Evolutionary conservation across 306 rosid genomes (phyloP).

Genomic region (Rubus idaeus): DNA sequence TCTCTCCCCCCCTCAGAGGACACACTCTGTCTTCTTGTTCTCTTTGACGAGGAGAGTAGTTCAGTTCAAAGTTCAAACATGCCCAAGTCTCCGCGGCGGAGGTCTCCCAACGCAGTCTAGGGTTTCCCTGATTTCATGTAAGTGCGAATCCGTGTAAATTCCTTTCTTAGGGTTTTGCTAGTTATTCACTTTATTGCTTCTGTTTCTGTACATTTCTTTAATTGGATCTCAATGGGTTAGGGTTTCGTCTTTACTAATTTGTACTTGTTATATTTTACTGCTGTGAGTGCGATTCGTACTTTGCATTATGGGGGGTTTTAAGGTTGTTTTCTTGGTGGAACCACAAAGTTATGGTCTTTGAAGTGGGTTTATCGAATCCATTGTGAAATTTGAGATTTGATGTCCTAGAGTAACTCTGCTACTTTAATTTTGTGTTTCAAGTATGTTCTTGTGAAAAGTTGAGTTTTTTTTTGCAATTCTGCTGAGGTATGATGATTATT

Average conservation of each 20-base stretch:
- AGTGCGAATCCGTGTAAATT: not conserved
- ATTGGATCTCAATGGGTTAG: constrained; percentile 1
- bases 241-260: not conserved
- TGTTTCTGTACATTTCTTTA: not conserved
- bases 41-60: not conserved
- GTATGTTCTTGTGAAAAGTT: not conserved
- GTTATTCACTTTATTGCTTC: not conserved
- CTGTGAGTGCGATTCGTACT: not conserved
- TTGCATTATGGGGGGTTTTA: not conserved
- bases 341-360: not conserved
- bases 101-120: constrained; percentile 9
- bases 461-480: not conserved
- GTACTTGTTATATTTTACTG: not conserved
- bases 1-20: not conserved
- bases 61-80: not conserved
- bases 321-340: no score
- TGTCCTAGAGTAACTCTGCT: not conserved
- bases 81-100: not conserved
- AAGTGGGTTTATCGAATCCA: not conserved
- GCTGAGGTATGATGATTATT: not conserved
- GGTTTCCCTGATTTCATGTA: constrained; percentile 7
- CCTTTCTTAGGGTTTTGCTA: not conserved
- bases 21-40: not conserved
- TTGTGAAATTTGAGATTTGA: not conserved
- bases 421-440: not conserved